phyloP scores from a whole-genome alignment of 2,329 filamentous ascomycete genomes.

The Calonectria naviculata region DNA sequence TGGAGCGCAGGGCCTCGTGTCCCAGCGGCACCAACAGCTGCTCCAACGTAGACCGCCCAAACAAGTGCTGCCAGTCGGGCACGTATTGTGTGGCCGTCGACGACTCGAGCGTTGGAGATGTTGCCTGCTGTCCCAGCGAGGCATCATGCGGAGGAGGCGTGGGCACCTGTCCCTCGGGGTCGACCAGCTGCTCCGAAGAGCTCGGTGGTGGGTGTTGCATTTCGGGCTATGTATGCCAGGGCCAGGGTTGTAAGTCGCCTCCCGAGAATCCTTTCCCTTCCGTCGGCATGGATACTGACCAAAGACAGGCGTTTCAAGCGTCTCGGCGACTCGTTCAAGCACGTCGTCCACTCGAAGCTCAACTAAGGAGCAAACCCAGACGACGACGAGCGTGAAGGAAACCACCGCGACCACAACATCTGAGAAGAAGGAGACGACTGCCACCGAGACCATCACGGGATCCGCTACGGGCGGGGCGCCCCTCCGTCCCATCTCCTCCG shows the following conservation, averaged over 20 bases:
- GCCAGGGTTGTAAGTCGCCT: conserved; percentile 72
- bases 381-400: conserved; percentile 52
- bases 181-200: conserved; percentile 72
- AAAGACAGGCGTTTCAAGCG: conserved; percentile 45
- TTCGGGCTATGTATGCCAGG: conserved; percentile 75
- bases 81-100: conserved; percentile 74
- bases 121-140: conserved; percentile 81
- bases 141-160: conserved; percentile 72
- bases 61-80: conserved; percentile 78
- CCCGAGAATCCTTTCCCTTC: background rate
- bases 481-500: conserved; percentile 57
- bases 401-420: conserved; percentile 49
- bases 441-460: conserved; percentile 48
- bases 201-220: conserved; percentile 83
- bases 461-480: conserved; percentile 54
- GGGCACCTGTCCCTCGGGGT: conserved; percentile 68
- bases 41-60: conserved; percentile 69
- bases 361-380: conserved; percentile 39
- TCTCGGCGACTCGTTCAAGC: conserved; percentile 40
- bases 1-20: conserved; percentile 73
- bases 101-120: conserved; percentile 71
- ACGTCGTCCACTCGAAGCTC: conserved; percentile 28
- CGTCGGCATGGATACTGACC: conserved; percentile 15
- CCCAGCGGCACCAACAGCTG: conserved; percentile 75
- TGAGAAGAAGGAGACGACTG: conserved; percentile 36